Conservation (phyloP, 768 basidiomycete species). For the Kwoniella newhampshirensis region DNA sequence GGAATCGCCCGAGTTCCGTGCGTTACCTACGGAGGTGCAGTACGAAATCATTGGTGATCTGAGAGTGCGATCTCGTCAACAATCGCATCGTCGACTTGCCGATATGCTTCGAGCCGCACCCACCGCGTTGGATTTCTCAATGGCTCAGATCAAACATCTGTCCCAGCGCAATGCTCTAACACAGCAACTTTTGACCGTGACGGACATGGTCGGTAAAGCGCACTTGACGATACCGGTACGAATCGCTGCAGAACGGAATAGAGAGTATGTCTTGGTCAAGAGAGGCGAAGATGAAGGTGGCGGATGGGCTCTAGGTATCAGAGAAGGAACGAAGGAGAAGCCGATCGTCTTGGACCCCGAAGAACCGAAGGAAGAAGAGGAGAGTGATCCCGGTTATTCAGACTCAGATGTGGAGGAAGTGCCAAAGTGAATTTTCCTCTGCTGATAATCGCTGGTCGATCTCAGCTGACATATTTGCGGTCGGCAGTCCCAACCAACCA, state of each 20-base stretch:
- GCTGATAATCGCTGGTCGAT: neutral
- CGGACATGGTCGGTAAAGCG: conserved; percentile 86
- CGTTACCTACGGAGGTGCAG: conserved; percentile 91
- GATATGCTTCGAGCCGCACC: conserved; percentile 77
- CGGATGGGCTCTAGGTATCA: conserved; percentile 91
- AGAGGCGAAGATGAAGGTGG: conserved; percentile 75
- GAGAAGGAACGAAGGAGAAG: conserved; percentile 78
- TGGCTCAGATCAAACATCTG: conserved; percentile 88
- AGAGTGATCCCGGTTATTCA: conserved; percentile 50
- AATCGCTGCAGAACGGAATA: conserved; percentile 92
- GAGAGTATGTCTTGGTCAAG: conserved; percentile 90
- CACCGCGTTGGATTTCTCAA: conserved; percentile 92
- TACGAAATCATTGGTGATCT: conserved; percentile 98
- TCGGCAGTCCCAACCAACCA: conserved; percentile 4
- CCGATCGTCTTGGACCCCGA: conserved; percentile 83
- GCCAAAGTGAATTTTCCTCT: conserved; percentile 7
- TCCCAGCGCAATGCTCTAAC: conserved; percentile 85
- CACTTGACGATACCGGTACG: conserved; percentile 81
- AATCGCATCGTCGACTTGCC: conserved; percentile 84
- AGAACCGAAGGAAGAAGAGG: conserved; percentile 42
- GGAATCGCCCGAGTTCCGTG: conserved; percentile 80
- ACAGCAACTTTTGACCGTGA: conserved; percentile 86
- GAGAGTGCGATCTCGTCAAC: conserved; percentile 89
- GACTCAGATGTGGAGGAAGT: conserved; percentile 39
- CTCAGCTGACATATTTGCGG: conserved; percentile 1